Base-by-base conservation (phyloP, 1,284 basidiomycete genomes). In the Pulveroboletus sp. region DNA sequence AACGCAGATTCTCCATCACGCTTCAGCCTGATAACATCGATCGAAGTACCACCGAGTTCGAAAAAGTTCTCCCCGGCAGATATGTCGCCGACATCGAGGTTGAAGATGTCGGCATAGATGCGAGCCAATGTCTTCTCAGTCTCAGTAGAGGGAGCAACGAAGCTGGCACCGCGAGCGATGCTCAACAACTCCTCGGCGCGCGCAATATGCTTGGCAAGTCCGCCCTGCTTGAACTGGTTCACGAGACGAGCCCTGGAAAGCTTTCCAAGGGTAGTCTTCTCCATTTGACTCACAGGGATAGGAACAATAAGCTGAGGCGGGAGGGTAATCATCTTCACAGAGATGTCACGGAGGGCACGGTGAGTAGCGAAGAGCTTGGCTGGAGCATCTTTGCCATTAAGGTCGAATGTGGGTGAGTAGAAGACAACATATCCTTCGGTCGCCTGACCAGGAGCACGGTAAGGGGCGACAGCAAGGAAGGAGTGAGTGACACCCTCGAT, bases 401-500 rank as follows among this genome's bases (percentile, higher is more conserved):
- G 56, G 35, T 63, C 59, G 31, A 71, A 71, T 2, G 69, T 58
- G 0, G 69, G 69, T 0, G 72, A 62, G 57, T 71, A 74, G 61
- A 71, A 71, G 22, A 71, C 57, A 12, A 69, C 60, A 28, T 73
- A 71, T 1, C 69, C 69, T 54, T 71, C 69, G 0, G 72, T 74
- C 31, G 70, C 66, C 18, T 71, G 72, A 0, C 68, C 68, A 0
- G 71, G 64, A 1, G 68, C 69, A 52, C 69, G 72, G 51, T 72
- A 71, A 9, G 67, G 75, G 63, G 65, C 72, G 69, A 53, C 79
- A 43, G 66, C 71, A 35, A 79, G 70, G 62, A 69, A 73, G 0
- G 76, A 75, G 42, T 72, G 71, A 22, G 66, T 65, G 47, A 76
- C 65, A 11, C 77, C 78, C 9, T 73, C 69, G 10, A 78, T 66